Evolutionary conservation across 1,139 yeast genomes (phyloP).

Genomic region (Kurtzmaniella quercitrusa): DNA sequence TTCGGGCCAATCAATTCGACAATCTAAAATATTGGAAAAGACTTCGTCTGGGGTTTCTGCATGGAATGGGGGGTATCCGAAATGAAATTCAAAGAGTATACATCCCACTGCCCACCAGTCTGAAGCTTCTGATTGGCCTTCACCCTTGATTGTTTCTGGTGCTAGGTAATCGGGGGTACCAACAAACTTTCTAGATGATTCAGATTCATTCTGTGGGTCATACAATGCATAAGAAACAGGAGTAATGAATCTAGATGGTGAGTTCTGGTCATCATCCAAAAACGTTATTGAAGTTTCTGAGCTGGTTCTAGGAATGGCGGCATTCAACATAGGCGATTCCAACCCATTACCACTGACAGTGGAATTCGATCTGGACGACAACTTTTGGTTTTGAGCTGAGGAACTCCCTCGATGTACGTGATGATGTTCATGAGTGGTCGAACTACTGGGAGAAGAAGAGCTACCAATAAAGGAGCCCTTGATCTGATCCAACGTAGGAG

Average conservation of each 20-base stretch:
- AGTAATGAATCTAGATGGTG: slow-evolving; percentile 20
- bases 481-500: slow-evolving; percentile 39
- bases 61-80: slow-evolving; percentile 95
- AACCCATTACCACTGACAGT: slow-evolving; percentile 22
- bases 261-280: slow-evolving; percentile 43
- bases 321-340: slow-evolving; percentile 48
- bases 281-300: slow-evolving; percentile 56
- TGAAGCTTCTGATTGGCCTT: slow-evolving; percentile 77
- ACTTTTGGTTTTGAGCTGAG: slow-evolving; percentile 1
- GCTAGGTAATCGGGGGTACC: slow-evolving; percentile 98
- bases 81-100: slow-evolving; percentile 83
- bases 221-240: slow-evolving; percentile 54
- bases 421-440: slow-evolving; percentile 8
- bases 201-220: slow-evolving; percentile 57
- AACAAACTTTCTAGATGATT: slow-evolving; percentile 54
- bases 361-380: slow-evolving; percentile 21
- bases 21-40: slow-evolving; percentile 70
- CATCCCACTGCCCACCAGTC: slow-evolving; percentile 99
- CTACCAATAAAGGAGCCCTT: slow-evolving; percentile 11
- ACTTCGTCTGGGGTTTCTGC: slow-evolving; percentile 77
- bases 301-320: slow-evolving; percentile 44
- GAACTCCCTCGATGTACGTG: slow-evolving; percentile 7
- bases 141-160: slow-evolving; percentile 90
- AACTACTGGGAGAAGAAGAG: slow-evolving; percentile 4
- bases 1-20: slow-evolving; percentile 82